Percentiles rank a stretch among this genome's conserved stretches.
Conservation (phyloP, 177 flowering plant species). For the Telopea speciosissima region DNA sequence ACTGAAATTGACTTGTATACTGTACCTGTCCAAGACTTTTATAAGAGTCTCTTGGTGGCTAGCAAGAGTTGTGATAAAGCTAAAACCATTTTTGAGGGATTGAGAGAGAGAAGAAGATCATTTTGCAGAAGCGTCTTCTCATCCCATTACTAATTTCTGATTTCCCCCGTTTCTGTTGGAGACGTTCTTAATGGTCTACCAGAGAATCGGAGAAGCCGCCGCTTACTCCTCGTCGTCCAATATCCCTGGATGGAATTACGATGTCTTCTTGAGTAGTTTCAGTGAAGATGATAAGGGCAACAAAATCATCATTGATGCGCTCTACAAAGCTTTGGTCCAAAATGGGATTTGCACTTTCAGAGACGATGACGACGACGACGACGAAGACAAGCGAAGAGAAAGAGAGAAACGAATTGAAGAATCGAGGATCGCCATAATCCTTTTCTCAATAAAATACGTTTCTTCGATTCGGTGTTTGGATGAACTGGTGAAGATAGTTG, state of each 20-base stretch:
- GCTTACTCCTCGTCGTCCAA: no score
- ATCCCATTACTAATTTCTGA: no score
- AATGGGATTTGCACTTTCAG: background rate
- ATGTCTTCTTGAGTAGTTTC: background rate
- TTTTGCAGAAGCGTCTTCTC: no score
- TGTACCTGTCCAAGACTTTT: no score
- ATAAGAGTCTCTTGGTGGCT: no score
- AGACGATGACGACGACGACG: no score
- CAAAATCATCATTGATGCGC: background rate
- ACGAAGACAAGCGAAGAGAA: background rate
- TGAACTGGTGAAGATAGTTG: background rate
- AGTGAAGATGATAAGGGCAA: background rate
- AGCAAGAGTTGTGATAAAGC: no score
- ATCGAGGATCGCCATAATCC: background rate
- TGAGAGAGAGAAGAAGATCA: no score
- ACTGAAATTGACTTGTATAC: no score
- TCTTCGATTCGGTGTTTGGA: background rate
- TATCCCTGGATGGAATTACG: background rate
- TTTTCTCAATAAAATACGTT: background rate
- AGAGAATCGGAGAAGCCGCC: background rate
- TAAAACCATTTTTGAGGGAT: no score
- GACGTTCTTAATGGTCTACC: background rate
- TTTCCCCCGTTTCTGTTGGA: no score
- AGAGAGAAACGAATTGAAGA: background rate
- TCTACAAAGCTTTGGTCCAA: background rate